Evolutionary conservation across 352 stramenopile species (phyloP).

Genomic region (Globisporangium cystogenes): DNA sequence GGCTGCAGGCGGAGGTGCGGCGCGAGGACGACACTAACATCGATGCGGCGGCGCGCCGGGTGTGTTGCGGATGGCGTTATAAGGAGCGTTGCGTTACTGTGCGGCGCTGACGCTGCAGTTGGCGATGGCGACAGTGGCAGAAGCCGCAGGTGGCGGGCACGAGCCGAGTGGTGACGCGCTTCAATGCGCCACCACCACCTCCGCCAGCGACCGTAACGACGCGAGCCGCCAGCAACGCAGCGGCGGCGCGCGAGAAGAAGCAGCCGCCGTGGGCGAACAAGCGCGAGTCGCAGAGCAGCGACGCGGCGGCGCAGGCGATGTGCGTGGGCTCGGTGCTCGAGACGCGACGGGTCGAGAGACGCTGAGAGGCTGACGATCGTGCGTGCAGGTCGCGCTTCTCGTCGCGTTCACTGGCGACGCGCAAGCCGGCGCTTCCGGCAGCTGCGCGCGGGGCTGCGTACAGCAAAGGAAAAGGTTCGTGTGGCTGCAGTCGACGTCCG

Average conservation of each 20-base stretch:
- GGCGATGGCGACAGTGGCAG: slow-evolving; percentile 6
- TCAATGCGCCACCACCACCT: background rate
- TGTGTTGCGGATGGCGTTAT: background rate
- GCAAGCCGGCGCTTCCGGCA: slow-evolving; percentile 8
- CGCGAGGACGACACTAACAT: background rate
- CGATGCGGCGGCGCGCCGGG: slow-evolving; percentile 8
- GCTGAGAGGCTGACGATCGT: background rate
- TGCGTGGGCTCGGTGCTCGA: background rate
- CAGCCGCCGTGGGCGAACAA: slow-evolving; percentile 14
- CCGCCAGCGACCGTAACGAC: too few relatives aligned
- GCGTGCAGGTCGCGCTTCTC: slow-evolving; percentile 9
- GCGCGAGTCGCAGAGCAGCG: slow-evolving; percentile 10
- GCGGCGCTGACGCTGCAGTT: background rate
- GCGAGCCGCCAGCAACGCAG: too few relatives aligned
- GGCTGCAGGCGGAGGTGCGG: slow-evolving; percentile 5
- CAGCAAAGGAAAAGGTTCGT: slow-evolving; percentile 9
- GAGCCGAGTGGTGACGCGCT: background rate
- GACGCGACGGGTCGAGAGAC: too few relatives aligned
- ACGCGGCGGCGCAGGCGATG: slow-evolving; percentile 11
- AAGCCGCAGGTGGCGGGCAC: slow-evolving; percentile 1
- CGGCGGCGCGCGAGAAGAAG: slow-evolving; percentile 10
- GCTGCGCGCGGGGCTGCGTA: slow-evolving; percentile 2
- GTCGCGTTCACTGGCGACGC: slow-evolving; percentile 4
- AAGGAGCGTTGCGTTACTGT: background rate
- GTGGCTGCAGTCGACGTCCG: background rate